Evolutionary conservation across 768 basidiomycete genomes (phyloP).

Genomic region (Neoboletus subvelutipes): DNA sequence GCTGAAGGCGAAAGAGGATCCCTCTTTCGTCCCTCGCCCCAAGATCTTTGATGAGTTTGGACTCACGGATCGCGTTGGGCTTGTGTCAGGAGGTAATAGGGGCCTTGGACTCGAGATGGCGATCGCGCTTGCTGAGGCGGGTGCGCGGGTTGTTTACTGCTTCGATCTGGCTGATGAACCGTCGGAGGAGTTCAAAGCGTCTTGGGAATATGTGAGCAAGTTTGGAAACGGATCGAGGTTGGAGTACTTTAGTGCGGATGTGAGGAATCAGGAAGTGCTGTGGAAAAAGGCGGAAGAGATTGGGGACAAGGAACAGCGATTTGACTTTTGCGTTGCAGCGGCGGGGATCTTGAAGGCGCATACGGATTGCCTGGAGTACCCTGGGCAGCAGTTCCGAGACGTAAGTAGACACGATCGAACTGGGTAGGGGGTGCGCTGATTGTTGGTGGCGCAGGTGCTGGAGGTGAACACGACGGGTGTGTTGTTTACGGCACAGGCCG

Average conservation of each 20-base stretch:
- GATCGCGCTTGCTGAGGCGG: conserved; percentile 68
- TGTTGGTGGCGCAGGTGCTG: conserved; percentile 46
- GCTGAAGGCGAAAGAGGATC: conserved; percentile 40
- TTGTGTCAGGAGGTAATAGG: conserved; percentile 64
- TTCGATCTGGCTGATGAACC: conserved; percentile 59
- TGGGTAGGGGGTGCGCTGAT: background rate
- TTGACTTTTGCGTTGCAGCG: conserved; percentile 78
- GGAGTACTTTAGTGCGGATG: conserved; percentile 67
- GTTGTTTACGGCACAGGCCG: conserved; percentile 61
- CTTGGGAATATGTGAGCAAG: conserved; percentile 49
- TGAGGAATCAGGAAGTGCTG: conserved; percentile 57
- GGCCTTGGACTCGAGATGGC: conserved; percentile 87
- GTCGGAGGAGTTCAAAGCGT: conserved; percentile 56
- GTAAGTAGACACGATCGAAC: conserved; percentile 32
- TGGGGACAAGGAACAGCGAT: conserved; percentile 62
- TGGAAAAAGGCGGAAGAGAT: conserved; percentile 61
- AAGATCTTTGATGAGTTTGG: conserved; percentile 62
- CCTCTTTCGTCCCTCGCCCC: conserved; percentile 35
- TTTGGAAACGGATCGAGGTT: conserved; percentile 43
- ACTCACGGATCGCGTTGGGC: conserved; percentile 53
- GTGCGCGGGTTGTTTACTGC: conserved; percentile 68
- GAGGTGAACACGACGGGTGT: conserved; percentile 65
- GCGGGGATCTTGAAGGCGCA: conserved; percentile 67
- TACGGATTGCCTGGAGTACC: conserved; percentile 64
- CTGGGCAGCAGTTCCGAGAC: conserved; percentile 61